Evolutionary conservation across 2,329 filamentous ascomycete species (phyloP).

Genomic region (Fusarium proliferatum): DNA sequence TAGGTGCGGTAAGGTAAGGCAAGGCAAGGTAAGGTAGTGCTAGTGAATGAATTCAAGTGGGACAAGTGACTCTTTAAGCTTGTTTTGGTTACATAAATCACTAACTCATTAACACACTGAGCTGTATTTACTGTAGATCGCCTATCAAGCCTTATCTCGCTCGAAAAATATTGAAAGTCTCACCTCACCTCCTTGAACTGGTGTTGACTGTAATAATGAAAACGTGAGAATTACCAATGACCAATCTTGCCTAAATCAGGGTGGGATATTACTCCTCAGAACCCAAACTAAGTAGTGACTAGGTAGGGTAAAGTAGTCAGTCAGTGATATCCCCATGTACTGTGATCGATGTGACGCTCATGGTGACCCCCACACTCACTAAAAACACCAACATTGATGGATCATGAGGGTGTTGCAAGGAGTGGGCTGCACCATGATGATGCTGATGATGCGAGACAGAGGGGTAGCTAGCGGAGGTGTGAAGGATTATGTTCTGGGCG

Average conservation of each 20-base stretch:
- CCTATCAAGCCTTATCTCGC: background rate
- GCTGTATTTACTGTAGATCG: background rate
- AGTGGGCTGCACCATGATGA: slow-evolving; percentile 17
- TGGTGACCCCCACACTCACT: slow-evolving; percentile 22
- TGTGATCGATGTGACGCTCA: slow-evolving; percentile 7
- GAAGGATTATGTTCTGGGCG: background rate
- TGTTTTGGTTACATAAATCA: background rate
- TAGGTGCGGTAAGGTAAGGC: background rate
- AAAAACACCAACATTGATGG: slow-evolving; percentile 17
- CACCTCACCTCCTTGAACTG: background rate
- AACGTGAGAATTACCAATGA: background rate
- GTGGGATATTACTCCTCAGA: background rate
- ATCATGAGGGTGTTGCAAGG: slow-evolving; percentile 3
- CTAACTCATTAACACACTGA: background rate
- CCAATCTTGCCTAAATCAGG: background rate
- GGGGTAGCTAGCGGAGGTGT: background rate
- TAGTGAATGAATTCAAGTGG: slow-evolving; percentile 11
- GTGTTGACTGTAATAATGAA: background rate
- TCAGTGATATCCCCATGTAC: slow-evolving; percentile 6
- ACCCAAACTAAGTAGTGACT: background rate
- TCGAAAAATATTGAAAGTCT: background rate
- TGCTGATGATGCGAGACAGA: background rate
- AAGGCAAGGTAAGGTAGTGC: background rate
- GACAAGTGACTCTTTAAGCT: slow-evolving; percentile 13
- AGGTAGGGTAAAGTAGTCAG: background rate